These are phyloP conservation scores for Penicillium sp. DNA, from an alignment of 2,329 filamentous ascomycete genomes.

Conservation along the genomic window DNA sequence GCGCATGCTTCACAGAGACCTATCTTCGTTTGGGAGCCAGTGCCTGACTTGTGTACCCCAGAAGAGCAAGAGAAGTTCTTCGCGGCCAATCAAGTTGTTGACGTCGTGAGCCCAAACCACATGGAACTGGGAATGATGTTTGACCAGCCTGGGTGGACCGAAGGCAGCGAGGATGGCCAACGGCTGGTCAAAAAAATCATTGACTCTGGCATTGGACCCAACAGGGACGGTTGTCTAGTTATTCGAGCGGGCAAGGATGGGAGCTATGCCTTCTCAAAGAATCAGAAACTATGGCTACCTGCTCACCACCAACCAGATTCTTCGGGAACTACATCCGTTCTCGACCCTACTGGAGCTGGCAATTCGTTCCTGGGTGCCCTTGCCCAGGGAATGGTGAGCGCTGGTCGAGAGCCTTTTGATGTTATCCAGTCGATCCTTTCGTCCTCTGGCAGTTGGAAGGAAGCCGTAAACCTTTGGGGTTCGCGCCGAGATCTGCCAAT, in stretches of 20 bases:
- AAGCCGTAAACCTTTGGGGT: slow-evolving; percentile 46
- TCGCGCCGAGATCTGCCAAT: slow-evolving; percentile 52
- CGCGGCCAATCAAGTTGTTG: slow-evolving; percentile 53
- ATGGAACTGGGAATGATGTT: slow-evolving; percentile 85
- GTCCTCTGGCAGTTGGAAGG: slow-evolving; percentile 57
- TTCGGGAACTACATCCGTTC: slow-evolving; percentile 50
- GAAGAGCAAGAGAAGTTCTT: slow-evolving; percentile 56
- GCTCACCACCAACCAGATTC: slow-evolving; percentile 61
- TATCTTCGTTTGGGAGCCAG: slow-evolving; percentile 90
- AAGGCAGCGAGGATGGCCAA: slow-evolving; percentile 26
- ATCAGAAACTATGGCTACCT: slow-evolving; percentile 64
- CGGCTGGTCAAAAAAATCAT: slow-evolving; percentile 38
- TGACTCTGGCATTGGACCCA: slow-evolving; percentile 36
- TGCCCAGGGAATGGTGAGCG: slow-evolving; percentile 54
- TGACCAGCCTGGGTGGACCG: slow-evolving; percentile 49
- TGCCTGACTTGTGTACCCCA: slow-evolving; percentile 80
- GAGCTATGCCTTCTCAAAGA: slow-evolving; percentile 49
- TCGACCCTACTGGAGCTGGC: slow-evolving; percentile 93
- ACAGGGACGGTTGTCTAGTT: slow-evolving; percentile 40
- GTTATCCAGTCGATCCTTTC: slow-evolving; percentile 32
- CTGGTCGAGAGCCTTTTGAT: slow-evolving; percentile 31
- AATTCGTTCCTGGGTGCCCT: slow-evolving; percentile 77
- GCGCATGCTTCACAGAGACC: slow-evolving; percentile 53
- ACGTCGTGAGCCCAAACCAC: slow-evolving; percentile 76
- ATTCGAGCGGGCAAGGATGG: slow-evolving; percentile 62